Evolutionary conservation across 2,329 filamentous ascomycete species (phyloP).

Genomic region (Botrytis porri): DNA sequence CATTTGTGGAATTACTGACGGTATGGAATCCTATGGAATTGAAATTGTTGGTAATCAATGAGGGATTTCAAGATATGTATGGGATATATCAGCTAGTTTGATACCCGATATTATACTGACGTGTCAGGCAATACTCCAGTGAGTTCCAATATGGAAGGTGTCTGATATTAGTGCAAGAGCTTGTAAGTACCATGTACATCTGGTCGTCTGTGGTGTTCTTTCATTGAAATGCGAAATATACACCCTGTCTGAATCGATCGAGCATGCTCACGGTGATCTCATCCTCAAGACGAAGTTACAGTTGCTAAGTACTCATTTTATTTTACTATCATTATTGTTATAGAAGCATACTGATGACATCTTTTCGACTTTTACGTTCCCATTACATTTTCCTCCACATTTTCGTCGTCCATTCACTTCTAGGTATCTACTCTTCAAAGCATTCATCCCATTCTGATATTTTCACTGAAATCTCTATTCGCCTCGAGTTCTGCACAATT

Average conservation of each 20-base stretch:
- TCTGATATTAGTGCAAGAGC: neutral
- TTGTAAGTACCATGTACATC: neutral
- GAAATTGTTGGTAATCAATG: neutral
- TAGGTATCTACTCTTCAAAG: neutral
- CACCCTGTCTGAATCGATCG: neutral
- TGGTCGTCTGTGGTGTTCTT: neutral
- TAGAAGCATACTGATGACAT: neutral
- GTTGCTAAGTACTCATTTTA: neutral
- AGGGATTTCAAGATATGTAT: neutral
- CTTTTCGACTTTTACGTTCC: neutral
- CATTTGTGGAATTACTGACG: neutral
- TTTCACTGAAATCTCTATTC: neutral
- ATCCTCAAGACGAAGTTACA: neutral
- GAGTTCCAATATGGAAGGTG: neutral
- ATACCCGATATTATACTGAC: neutral
- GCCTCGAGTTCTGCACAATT: neutral
- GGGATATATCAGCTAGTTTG: neutral
- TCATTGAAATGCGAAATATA: neutral
- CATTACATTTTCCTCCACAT: neutral
- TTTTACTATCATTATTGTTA: neutral
- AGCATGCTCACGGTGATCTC: neutral
- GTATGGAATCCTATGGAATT: neutral
- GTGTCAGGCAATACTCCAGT: neutral
- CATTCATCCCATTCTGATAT: neutral
- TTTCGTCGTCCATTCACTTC: neutral